Evolutionary conservation across 805 yeast species (phyloP).

Genomic region (Saccharomycopsis guyanensis): DNA sequence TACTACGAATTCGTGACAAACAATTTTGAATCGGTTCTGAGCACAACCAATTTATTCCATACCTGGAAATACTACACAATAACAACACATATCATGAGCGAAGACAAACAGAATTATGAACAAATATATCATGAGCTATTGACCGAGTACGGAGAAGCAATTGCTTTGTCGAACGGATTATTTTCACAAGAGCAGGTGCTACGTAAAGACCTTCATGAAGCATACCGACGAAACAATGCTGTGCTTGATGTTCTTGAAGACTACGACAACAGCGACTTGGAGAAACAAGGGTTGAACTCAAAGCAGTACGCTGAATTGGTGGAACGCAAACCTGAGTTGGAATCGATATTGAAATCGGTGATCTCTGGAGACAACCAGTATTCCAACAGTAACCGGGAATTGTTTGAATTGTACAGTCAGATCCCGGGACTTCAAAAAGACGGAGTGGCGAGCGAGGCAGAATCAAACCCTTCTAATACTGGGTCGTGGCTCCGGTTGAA

Average conservation of each 20-base stretch:
- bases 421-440: slow-evolving; percentile 6
- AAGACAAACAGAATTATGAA: slow-evolving; percentile 2
- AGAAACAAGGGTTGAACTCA: neutral
- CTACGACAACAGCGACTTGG: neutral
- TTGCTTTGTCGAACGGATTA: neutral
- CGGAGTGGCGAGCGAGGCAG: neutral
- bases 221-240: slow-evolving; percentile 6
- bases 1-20: no score
- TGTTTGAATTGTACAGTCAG: slow-evolving; percentile 8
- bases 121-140: slow-evolving; percentile 3
- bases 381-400: slow-evolving; percentile 1
- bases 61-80: no score
- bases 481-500: slow-evolving; percentile 11
- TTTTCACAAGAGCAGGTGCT: slow-evolving; percentile 10
- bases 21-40: no score
- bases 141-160: slow-evolving; percentile 4
- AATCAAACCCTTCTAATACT: slow-evolving; percentile 10
- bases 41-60: no score
- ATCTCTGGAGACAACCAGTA: neutral
- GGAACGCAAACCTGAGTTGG: slow-evolving; percentile 2
- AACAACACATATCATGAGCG: no score
- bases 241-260: slow-evolving; percentile 11
- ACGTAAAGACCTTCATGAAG: slow-evolving; percentile 1
- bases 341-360: neutral
- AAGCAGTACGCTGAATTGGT: neutral